Evolutionary conservation across 139 green algal genomes (phyloP), one percentile per base, ranked within the genome.

Genomic region (Chlamydomonas asymmetrica): DNA sequence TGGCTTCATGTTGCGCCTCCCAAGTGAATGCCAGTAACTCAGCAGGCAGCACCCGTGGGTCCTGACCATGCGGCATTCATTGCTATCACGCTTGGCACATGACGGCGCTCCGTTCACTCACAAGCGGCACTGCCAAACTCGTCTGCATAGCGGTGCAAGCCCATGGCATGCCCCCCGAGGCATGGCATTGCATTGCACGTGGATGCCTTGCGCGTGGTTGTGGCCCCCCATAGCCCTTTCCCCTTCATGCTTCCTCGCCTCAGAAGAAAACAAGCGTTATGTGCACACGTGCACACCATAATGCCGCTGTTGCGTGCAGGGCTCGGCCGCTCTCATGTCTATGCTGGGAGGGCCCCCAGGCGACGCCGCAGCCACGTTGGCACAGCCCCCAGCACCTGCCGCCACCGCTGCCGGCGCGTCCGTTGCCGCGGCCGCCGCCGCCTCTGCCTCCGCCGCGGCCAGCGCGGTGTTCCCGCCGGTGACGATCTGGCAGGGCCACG

Each of bases 401-500:
- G 31, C 10, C 38, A 49, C 22, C 22, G 27, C 61, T 34, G 43
- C 61, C 61, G 43, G 3, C 27, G 61, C 37, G 35, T 1, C 35
- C 35, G 5, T 4, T 34, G 63, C 59, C 34, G 25, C 31, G 18
- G 32, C 60, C 32, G 50, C 40, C 49, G 35, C 63, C 39, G 54
- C 63, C 31, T 34, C 73, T 18, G 41, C 70, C 25, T 38, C 71
- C 25, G 5, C 69, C 41, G 63, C 73, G 10, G 31, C 63, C 45
- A 37, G 62, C 45, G 20, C 74, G 62, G 34, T 64, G 64, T 83
- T 85, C 40, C 63, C 85, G 32, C 38, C 64, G 9, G 63, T 95
- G 38, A 68, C 84, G 22, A 91, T 85, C 1, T 95, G 81, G 71
- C 71, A 93, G n/a, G 83, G 85, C 40, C 67, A 84, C 32, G 92